Evolutionary conservation across 805 yeast species (phyloP), one percentile per base, ranked within the genome.

Genomic region (Starmera dryadoides): DNA sequence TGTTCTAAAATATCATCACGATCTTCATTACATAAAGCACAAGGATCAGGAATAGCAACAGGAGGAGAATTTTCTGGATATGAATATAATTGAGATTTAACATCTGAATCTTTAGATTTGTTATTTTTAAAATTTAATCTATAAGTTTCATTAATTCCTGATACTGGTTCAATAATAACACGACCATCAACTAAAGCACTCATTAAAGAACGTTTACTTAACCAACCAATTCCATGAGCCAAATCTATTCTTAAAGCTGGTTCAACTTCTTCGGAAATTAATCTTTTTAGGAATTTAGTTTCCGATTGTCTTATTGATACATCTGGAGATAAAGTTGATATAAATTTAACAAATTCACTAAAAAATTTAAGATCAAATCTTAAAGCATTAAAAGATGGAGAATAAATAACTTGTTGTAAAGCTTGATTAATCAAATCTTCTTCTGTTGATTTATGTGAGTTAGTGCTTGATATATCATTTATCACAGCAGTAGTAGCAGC

Each of bases 1-100:
- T 86, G 88, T 47, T 81, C 84, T 43, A 85, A 66, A 40, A 76
- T 70, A 50, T 79, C 86, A 52, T 73, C 71, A 43, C 95, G 71
- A 11, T 62, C 55, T 58, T 89, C 97, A 6, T 89, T 91, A 64
- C 98, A 91, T 33, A 91, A 66, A 4, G 88, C 69, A 62, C 98
- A 91, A 5, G 88, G 77, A 2, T 77, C 77, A 37, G 71, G 68
- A 18, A 84, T 73, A 0, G 95, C 95, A 15, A 84, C 79, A 1
- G 95, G 91, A 6, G 78, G 81, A 3, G 75, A 66, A 39, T 66
- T 60, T 4, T 56, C 46, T 7, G 77, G 75, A 42, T 62, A 70
- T 16, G 68, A 59, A 44, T 66, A 72, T 35, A 71, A 42, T 38
- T 63, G 68, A 0, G 63, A 44, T 14, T 64, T 62, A 12, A 48